Evolutionary conservation across 148 eudicot genomes (phyloP), one percentile per base, ranked within the genome.

Genomic region (Rhododendron simsii): DNA sequence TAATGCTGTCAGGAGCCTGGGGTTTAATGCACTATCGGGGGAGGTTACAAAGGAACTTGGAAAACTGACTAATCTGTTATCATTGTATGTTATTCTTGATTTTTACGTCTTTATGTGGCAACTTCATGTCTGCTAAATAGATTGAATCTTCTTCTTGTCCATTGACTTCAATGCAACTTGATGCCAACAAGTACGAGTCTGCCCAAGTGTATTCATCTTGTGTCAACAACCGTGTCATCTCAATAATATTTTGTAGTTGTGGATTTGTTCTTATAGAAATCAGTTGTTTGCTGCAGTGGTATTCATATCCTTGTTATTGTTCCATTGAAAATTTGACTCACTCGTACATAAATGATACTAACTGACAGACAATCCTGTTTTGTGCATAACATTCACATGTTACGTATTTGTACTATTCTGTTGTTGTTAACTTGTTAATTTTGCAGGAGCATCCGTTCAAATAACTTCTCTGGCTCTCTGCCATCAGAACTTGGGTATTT

Each of bases 401-500:
- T 33, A 67, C 20, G 3, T 50, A 21, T 51, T 35, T 5, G 0
- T 51, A 35, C 41, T 73, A 74, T 65, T 48, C 39, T 63, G 30
- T 4, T 45, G 44, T 18, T 41, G 28, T 57, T 83, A 26, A 48
- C 79, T 83, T 87, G 26, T 39, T 78, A 77, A 73, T 77, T 81
- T 73, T 90, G 83, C 91, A 96, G 98, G 86, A 71, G 76, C 39
- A 3, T 87, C 86, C 35, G 23, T 94, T 86, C 94, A 59, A 96
- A 93, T 86, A 95, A 92, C 84, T 95, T 95, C 87, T 89, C 93
- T 81, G 98, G 98, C 6, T 88, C 98, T 78, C 63, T 96, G 82
- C 99, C 99, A 81, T 87, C 97, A 71, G 94, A 92, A 85, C 86
- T 96, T 74, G 99, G 96, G 78, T 91, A 90, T 81, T 90, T 94